A percentile compares a stretch with the other conserved stretches of the same genome.
phyloP scores from a whole-genome alignment of 139 green algal species.

The Chlamydomonas sp. region DNA sequence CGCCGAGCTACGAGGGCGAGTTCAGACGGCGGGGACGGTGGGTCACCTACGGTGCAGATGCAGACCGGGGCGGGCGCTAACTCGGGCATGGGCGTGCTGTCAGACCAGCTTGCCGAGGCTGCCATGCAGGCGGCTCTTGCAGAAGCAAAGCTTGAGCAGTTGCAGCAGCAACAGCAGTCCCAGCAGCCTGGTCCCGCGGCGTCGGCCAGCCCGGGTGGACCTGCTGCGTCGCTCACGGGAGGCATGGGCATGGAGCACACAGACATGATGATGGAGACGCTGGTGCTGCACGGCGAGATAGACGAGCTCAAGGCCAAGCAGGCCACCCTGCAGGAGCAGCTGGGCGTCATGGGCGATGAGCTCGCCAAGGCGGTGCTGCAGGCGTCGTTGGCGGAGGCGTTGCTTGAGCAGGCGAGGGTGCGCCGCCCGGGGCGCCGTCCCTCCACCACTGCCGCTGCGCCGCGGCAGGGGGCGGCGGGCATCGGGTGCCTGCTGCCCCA shows the following conservation, averaged over 20 bases:
- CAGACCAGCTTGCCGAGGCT: slow-evolving; percentile 4
- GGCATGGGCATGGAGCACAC: neutral
- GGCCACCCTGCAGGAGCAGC: neutral
- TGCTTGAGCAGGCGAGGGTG: slow-evolving; percentile 9
- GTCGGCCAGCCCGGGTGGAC: neutral
- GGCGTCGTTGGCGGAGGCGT: slow-evolving; percentile 8
- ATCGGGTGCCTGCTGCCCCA: neutral
- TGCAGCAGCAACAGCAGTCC: neutral
- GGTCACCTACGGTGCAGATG: no score
- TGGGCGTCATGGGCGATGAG: slow-evolving; percentile 16
- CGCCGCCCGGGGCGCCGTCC: neutral
- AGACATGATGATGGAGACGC: slow-evolving; percentile 35
- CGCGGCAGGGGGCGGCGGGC: neutral
- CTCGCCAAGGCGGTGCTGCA: slow-evolving; percentile 3
- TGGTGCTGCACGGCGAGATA: slow-evolving; percentile 31
- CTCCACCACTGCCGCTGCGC: neutral
- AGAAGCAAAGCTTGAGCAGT: neutral
- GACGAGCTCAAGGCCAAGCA: slow-evolving; percentile 7
- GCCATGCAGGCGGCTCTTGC: slow-evolving; percentile 24
- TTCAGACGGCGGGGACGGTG: no score
- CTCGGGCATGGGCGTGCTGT: neutral
- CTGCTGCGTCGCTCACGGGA: neutral
- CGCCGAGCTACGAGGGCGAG: no score
- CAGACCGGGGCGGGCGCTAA: neutral
- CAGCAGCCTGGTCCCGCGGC: neutral